Percentiles rank a stretch among this genome's conserved stretches.
These are phyloP conservation scores for Neonectria magnoliae DNA, from an alignment of 2,329 filamentous ascomycete genomes.

Conservation along the genomic window DNA sequence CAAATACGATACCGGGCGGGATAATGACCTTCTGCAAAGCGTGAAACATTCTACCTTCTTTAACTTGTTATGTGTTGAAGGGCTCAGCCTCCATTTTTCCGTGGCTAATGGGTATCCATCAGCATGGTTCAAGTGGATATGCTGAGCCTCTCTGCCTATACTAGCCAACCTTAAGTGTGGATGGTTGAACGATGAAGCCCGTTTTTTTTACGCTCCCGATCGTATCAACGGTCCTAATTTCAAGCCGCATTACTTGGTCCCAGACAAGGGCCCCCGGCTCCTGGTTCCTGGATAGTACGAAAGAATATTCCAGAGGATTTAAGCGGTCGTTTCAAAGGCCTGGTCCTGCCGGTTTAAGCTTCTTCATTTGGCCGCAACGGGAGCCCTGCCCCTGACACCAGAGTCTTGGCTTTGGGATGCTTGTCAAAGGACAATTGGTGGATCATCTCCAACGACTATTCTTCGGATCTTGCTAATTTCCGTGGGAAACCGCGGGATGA, in stretches of 20 bases:
- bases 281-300: neutral
- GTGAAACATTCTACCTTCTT: neutral
- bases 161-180: neutral
- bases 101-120: neutral
- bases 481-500: neutral
- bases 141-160: neutral
- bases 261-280: no score
- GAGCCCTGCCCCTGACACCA: neutral
- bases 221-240: neutral
- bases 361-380: neutral
- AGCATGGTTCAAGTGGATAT: neutral
- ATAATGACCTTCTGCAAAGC: neutral
- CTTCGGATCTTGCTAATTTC: neutral
- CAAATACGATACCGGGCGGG: neutral
- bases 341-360: neutral
- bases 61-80: neutral
- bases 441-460: neutral
- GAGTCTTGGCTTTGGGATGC: neutral
- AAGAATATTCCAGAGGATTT: neutral
- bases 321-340: neutral
- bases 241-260: neutral
- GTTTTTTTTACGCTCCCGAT: slow-evolving; percentile 1
- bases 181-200: neutral
- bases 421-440: neutral
- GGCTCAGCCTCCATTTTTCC: neutral